Evolutionary conservation across 75 land plant species (phyloP), one percentile per base, ranked within the genome.

Genomic region (Pinus tabuliformis): DNA sequence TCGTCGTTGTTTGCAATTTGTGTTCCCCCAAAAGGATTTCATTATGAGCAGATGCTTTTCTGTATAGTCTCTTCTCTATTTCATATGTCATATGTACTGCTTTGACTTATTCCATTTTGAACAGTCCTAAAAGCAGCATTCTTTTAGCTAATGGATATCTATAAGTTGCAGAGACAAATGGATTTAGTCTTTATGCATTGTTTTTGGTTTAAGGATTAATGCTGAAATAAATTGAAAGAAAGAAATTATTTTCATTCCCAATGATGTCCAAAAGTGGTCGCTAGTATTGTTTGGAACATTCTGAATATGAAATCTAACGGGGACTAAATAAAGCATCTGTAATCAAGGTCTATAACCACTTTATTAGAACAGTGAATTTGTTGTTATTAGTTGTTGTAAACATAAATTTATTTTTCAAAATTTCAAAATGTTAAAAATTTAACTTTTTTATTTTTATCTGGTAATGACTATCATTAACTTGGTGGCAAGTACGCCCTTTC

Each of bases 1-100:
- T 56, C 6, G 54, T 49, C 73, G 56, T 26, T 73, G 58, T 60
- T 70, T 77, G 56, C 66, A 76, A 54, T 39, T 64, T 68, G 21
- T 68, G 52, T 64, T 33, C 42, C 42, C 18, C 5, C 15, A 11
- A 62, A 33, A 33, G 18, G 15, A 64, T 16, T 33, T 64, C 18
- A 1, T 17, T 5, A 30, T 64, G 14, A 6, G 68, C 39, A 13
- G 26, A 45, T 71, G 56, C 5, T n/a, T 71, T 71, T 45, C 12
- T 71, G 6, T 71, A 21, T 37, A 37, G 13, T 71, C 56, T 71
- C 73, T 71, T 70, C 3, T 49, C 21, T 70, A 39, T 45, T 4
- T 45, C 37, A 3, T 66, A 12, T 20, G 24, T 6, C 9, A n/a
- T 21, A n/a, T 60, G 21, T n/a, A 21, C 30, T 62, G 33, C 28